A percentile compares a stretch with the other conserved stretches of the same genome.
These are phyloP conservation scores for Dryadomyces sulphureus DNA, from an alignment of 2,329 filamentous ascomycete species.

Conservation along the genomic window DNA sequence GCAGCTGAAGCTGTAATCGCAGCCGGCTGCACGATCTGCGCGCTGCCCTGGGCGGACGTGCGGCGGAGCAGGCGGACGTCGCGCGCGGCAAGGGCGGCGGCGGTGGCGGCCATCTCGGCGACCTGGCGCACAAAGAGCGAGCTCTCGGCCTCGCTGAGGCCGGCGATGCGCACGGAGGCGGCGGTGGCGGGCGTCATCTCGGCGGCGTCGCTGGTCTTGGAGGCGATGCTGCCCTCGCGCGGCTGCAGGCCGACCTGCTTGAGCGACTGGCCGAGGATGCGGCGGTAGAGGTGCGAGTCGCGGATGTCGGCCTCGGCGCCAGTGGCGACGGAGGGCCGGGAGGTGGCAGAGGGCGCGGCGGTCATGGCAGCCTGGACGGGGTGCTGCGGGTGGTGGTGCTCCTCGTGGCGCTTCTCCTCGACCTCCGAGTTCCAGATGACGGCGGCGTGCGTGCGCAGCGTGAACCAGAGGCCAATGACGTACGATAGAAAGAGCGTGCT, in stretches of 20 bases:
- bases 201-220: background rate
- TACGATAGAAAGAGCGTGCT: slow-evolving; percentile 82
- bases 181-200: background rate
- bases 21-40: no score
- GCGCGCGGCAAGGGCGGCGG: slow-evolving; percentile 64
- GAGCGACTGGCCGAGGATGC: slow-evolving; percentile 80
- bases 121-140: slow-evolving; percentile 70
- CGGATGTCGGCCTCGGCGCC: slow-evolving; percentile 49
- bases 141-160: slow-evolving; percentile 71
- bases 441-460: slow-evolving; percentile 84
- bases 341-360: background rate
- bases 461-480: slow-evolving; percentile 88
- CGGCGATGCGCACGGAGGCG: slow-evolving; percentile 41
- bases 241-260: slow-evolving; percentile 61
- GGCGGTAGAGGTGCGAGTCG: slow-evolving; percentile 81
- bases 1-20: background rate
- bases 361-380: background rate
- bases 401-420: slow-evolving; percentile 59
- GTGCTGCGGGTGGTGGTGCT: slow-evolving; percentile 16
- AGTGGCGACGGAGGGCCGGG: background rate
- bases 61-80: slow-evolving; percentile 34
- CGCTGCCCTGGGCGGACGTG: slow-evolving; percentile 9
- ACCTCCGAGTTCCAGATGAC: slow-evolving; percentile 88
- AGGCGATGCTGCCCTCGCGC: slow-evolving; percentile 10
- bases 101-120: slow-evolving; percentile 85